These are phyloP conservation scores for Anisodus acutangulus DNA, from an alignment of 257 asterid genomes.

Conservation along the genomic window DNA sequence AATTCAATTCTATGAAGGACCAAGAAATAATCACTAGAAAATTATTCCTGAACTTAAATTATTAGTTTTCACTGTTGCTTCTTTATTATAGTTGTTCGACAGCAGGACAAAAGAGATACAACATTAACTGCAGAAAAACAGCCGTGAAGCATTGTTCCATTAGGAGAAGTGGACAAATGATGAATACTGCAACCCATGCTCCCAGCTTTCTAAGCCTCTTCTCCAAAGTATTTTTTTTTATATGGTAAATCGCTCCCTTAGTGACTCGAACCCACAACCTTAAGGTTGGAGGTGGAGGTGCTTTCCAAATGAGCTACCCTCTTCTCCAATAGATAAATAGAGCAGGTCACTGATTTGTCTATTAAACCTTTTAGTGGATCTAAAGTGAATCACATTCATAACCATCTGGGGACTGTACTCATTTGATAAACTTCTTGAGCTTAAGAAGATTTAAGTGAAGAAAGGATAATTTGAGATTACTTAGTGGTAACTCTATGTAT, in stretches of 20 bases:
- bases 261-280: neutral
- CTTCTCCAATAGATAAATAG: neutral
- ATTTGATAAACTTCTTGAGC: slow-evolving; percentile 12
- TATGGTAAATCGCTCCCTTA: neutral
- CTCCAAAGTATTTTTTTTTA: neutral
- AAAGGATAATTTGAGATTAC: slow-evolving; percentile 23
- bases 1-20: slow-evolving; percentile 26
- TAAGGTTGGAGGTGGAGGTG: neutral
- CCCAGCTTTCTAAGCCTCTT: neutral
- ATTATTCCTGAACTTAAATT: slow-evolving; percentile 9
- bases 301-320: neutral
- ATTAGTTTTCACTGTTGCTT: neutral
- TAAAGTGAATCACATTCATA: neutral
- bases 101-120: slow-evolving; percentile 9
- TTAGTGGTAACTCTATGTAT: neutral
- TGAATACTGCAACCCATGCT: neutral
- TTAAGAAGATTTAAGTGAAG: neutral
- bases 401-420: slow-evolving; percentile 2
- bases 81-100: slow-evolving; percentile 16
- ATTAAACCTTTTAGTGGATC: neutral
- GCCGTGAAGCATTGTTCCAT: neutral
- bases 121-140: neutral
- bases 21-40: slow-evolving; percentile 5
- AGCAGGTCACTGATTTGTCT: neutral
- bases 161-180: neutral